Evolutionary conservation across 2,329 filamentous ascomycete species (phyloP), one percentile per base, ranked within the genome.

Genomic region (Sordariomycetes sp.): DNA sequence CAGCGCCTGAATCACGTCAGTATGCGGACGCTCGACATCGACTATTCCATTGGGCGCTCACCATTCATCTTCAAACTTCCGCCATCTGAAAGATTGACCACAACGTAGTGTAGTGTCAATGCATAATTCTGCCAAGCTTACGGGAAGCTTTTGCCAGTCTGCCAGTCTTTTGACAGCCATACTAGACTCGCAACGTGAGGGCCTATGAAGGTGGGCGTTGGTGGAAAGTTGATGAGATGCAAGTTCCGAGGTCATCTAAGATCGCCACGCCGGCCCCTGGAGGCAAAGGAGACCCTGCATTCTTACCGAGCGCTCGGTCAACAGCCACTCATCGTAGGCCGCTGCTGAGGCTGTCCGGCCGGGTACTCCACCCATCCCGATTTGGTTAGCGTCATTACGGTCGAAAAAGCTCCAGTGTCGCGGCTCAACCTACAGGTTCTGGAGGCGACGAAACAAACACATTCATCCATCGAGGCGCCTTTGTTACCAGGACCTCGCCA

Each of bases 21-120:
- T n/a, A 27, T 25, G 16, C 24, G 6, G 6, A 12, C 12, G 16
- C 16, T 5, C 10, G 4, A 30, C 11, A 3, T 14, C 25, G n/a
- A 28, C 14, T 16, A 28, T n/a, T n/a, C n/a, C n/a, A n/a, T n/a
- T n/a, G 6, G 15, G 17, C 24, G 49, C 55, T 43, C 48, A 84
- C 92, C 92, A 98, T 66, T 90, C 82, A 54, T 88, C 78, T 28
- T 78, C 72, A 32, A 86, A 75, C 53, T 88, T 87, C 41, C 81
- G 82, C 92, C 92, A 98, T 64, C 90, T 80, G 48, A 98, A 98
- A 1, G 90, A 94, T 57, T 98, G 92, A 4, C 92, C 92, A 55
- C 92, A 98, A 41, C 90, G 80, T 21, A 98, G 66, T 0, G 87
- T 94, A 0, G 90, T 98, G 48, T 94, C 86, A 44, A 98, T 87